Base-by-base conservation (phyloP, 2,329 filamentous ascomycete species). In the Stemphylium vesicarium region DNA sequence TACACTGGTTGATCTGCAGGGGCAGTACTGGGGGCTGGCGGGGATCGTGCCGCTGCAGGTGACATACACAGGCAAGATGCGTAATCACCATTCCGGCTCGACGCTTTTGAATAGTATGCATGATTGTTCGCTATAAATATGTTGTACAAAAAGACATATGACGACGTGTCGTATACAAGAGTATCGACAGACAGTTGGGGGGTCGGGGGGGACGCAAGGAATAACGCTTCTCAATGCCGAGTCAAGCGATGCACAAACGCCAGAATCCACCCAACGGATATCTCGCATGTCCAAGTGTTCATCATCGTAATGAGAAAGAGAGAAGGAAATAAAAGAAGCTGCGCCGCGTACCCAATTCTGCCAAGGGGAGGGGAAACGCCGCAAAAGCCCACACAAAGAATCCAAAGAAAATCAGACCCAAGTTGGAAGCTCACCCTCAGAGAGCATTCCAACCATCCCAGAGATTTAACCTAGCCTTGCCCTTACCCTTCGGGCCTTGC, bases 381-480 rank as follows among this genome's bases (percentile, higher is more conserved):
- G 44, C 49, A 18, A 38, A 37, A 47, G n/a, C 35, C 50, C 22
- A 24, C 45, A 53, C 44, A 57, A 36, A 39, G 38, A 53, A 52
- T 52, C n/a, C 60, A 63, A 60, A 64, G 64, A 65, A 66, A 54
- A 31, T 55, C 66, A 62, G 66, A 63, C 57, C 60, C 36, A 24
- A 22, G 29, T 29, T n/a, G 54, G 58, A 53, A 51, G 57, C 62
- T 8, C 22, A 24, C 7, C 54, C 61, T 73, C 66, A 74, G 42
- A 74, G 66, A 60, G 69, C 69, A 68, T 73, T 68, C 70, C 70
- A 73, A 36, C 70, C 70, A 70, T 72, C 70, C 70, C 70, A 73
- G 54, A 68, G 64, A 66, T 71, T 64, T 45, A 69, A 58, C 59
- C 64, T 68, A 66, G 65, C 68, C 62, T 64, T 71, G 61, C 69